These are phyloP conservation scores for Aspergillus tubingensis DNA, from an alignment of 2,329 filamentous ascomycete species.

Conservation along the genomic window DNA sequence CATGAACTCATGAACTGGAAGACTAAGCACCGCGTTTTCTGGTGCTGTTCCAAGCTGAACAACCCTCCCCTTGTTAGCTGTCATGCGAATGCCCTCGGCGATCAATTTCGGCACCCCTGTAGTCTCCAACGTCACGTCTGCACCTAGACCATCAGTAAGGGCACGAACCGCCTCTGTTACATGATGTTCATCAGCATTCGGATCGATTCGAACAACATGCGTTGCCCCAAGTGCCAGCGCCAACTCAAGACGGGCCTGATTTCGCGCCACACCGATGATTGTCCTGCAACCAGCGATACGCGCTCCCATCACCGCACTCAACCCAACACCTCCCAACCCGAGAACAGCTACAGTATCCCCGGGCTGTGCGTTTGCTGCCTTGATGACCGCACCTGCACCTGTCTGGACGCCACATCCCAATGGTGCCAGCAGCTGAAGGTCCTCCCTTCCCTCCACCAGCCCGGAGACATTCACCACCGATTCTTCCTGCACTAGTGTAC, in stretches of 20 bases:
- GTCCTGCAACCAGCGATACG: slow-evolving; percentile 44
- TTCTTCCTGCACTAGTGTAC: slow-evolving; percentile 43
- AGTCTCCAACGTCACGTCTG: slow-evolving; percentile 53
- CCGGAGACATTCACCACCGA: slow-evolving; percentile 47
- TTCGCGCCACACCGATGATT: slow-evolving; percentile 47
- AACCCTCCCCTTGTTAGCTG: slow-evolving; percentile 50
- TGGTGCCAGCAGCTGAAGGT: slow-evolving; percentile 36
- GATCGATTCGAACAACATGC: slow-evolving; percentile 36
- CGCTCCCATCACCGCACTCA: slow-evolving; percentile 52
- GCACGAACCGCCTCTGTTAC: slow-evolving; percentile 40
- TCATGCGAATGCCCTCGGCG: slow-evolving; percentile 45
- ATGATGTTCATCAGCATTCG: slow-evolving; percentile 22
- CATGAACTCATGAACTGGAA: slow-evolving; percentile 52
- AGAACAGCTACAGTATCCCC: slow-evolving; percentile 29
- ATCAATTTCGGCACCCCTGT: slow-evolving; percentile 50
- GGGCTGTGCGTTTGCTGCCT: not conserved
- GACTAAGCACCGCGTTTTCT: slow-evolving; percentile 43
- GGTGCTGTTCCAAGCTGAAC: slow-evolving; percentile 54
- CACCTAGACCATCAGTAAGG: slow-evolving; percentile 42
- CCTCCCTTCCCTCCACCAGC: slow-evolving; percentile 33
- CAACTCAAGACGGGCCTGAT: slow-evolving; percentile 38
- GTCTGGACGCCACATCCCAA: slow-evolving; percentile 11
- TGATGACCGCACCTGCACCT: slow-evolving; percentile 9
- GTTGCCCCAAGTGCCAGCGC: slow-evolving; percentile 47
- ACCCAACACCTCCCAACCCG: slow-evolving; percentile 51